Evolutionary conservation across 2,329 filamentous ascomycete genomes (phyloP).

Genomic region (Aspergillus ibericus): DNA sequence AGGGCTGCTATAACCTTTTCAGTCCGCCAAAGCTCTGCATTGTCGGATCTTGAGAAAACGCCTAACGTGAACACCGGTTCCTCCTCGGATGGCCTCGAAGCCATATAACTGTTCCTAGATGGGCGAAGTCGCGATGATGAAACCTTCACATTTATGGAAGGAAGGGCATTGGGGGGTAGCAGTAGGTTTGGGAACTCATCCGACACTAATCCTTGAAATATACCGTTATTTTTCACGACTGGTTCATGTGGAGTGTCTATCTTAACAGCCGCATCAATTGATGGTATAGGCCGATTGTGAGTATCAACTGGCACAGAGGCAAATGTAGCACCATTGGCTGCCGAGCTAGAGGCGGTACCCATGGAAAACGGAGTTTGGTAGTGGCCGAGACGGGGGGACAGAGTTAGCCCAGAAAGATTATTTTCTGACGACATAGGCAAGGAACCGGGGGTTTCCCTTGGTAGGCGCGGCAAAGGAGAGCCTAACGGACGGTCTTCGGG

Average conservation of each 20-base stretch:
- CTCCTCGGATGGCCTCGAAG: constrained; percentile 77
- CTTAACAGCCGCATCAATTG: constrained; percentile 39
- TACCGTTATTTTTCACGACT: constrained; percentile 42
- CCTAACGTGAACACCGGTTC: constrained; percentile 93
- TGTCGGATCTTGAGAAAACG: constrained; percentile 68
- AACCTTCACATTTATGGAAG: constrained; percentile 80
- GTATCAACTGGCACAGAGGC: constrained; percentile 16
- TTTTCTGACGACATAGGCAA: constrained; percentile 68
- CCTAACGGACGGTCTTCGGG: constrained; percentile 60
- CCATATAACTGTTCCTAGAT: constrained; percentile 80
- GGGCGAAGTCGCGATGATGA: constrained; percentile 94
- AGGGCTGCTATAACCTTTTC: constrained; percentile 88
- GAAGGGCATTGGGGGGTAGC: constrained; percentile 82
- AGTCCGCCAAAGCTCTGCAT: constrained; percentile 79
- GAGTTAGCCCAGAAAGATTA: constrained; percentile 53
- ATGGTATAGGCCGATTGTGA: constrained; percentile 28
- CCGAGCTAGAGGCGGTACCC: not conserved
- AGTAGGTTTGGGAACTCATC: constrained; percentile 86
- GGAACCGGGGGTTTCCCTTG: constrained; percentile 53
- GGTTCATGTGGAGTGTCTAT: constrained; percentile 36
- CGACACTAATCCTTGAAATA: constrained; percentile 76
- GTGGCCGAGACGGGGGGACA: constrained; percentile 72
- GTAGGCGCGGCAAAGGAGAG: constrained; percentile 60
- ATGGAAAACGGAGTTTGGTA: constrained; percentile 68
- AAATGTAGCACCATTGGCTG: constrained; percentile 50